Percentiles rank a stretch among this genome's conserved stretches.
phyloP scores from a whole-genome alignment of 1,284 basidiomycete species.

The Neolentinus lepideus region DNA sequence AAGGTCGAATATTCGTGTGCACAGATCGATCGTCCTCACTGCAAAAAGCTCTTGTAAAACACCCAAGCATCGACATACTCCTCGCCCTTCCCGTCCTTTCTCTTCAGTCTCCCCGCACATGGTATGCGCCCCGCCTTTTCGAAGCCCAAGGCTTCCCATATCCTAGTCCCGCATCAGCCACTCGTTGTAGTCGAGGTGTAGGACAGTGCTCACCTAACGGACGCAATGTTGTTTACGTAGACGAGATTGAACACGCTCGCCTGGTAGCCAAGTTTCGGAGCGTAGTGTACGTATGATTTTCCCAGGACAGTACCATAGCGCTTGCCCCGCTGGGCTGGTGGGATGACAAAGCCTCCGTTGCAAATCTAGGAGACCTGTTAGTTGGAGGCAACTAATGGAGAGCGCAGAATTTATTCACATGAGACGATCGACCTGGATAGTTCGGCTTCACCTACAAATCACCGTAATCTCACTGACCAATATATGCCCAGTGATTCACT shows the following conservation, averaged over 20 bases:
- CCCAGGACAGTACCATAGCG: conserved; percentile 75
- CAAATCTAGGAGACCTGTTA: conserved; percentile 49
- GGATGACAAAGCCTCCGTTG: conserved; percentile 88
- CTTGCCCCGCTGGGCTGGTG: conserved; percentile 54
- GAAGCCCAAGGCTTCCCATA: conserved; percentile 89
- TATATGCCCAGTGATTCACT: conserved; percentile 16
- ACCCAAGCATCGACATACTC: conserved; percentile 88
- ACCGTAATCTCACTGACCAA: not conserved
- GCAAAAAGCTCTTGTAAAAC: conserved; percentile 70
- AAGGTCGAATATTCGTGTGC: too few relatives aligned
- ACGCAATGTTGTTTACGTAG: conserved; percentile 76
- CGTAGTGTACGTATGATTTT: conserved; percentile 78
- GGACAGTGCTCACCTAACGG: conserved; percentile 45
- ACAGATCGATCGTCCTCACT: not conserved
- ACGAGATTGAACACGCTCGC: conserved; percentile 94
- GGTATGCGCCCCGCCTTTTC: conserved; percentile 80
- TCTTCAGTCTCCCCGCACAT: conserved; percentile 72
- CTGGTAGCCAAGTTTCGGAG: conserved; percentile 74
- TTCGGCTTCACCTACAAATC: conserved; percentile 72
- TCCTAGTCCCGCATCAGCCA: conserved; percentile 26
- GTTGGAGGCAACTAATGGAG: not conserved
- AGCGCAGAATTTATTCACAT: conserved; percentile 47
- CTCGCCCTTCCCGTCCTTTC: conserved; percentile 60
- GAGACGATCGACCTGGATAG: conserved; percentile 89
- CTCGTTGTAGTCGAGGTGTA: conserved; percentile 31